Evolutionary conservation across 2,329 filamentous ascomycete species (phyloP).

Genomic region (Verticillium isaacii): DNA sequence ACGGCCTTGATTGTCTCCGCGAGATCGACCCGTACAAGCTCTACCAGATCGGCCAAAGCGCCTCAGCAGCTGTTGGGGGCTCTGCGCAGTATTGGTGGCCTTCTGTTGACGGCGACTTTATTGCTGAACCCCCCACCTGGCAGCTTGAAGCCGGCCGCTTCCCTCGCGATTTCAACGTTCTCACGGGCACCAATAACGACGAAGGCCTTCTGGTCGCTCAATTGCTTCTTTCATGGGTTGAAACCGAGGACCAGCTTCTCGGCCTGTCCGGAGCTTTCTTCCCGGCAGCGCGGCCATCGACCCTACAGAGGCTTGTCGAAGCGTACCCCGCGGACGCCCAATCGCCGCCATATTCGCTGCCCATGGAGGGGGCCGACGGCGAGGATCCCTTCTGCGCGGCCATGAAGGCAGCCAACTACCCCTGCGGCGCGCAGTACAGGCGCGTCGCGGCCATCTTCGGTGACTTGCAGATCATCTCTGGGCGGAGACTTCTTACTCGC

Average conservation of each 20-base stretch:
- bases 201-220: slow-evolving; percentile 1
- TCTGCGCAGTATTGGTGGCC: slow-evolving; percentile 3
- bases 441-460: slow-evolving; percentile 11
- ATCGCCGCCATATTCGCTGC: slow-evolving; percentile 11
- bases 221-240: background rate
- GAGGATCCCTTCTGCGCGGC: slow-evolving; percentile 9
- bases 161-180: background rate
- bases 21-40: background rate
- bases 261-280: background rate
- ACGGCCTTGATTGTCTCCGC: slow-evolving; percentile 5
- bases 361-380: background rate
- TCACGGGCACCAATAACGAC: slow-evolving; percentile 6
- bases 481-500: slow-evolving; percentile 6
- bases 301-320: slow-evolving; percentile 7
- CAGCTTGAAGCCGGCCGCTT: slow-evolving; percentile 4
- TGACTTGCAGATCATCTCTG: slow-evolving; percentile 6
- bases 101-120: slow-evolving; percentile 5
- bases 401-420: slow-evolving; percentile 5
- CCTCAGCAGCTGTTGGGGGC: background rate
- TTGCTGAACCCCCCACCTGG: background rate
- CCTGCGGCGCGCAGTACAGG: slow-evolving; percentile 11
- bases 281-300: slow-evolving; percentile 5
- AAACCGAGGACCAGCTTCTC: slow-evolving; percentile 1
- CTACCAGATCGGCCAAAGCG: background rate
- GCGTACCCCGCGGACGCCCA: slow-evolving; percentile 9